A percentile compares a stretch with the other conserved stretches of the same genome.
Conservation (phyloP, 2,329 filamentous ascomycete species). For the Drechslerella stenobrocha region DNA sequence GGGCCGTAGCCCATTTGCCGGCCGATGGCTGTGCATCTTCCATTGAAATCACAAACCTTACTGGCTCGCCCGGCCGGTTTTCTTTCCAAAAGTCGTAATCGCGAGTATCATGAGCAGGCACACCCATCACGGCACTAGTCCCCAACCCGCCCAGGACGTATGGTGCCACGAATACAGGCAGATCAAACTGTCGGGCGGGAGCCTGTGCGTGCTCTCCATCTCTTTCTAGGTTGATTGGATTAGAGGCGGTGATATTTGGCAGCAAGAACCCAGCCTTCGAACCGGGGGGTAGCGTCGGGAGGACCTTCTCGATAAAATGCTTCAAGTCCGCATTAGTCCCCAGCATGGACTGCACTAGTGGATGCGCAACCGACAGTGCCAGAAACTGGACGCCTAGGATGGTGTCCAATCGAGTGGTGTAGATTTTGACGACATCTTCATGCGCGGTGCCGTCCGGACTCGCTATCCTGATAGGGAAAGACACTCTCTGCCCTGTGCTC, state of each 20-base stretch:
- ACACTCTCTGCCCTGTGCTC: constrained; percentile 75
- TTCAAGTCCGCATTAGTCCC: constrained; percentile 65
- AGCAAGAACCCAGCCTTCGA: constrained; percentile 58
- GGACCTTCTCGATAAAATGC: constrained; percentile 66
- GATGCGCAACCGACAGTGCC: constrained; percentile 73
- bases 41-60: constrained; percentile 65
- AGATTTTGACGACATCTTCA: constrained; percentile 66
- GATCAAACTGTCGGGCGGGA: constrained; percentile 59
- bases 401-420: constrained; percentile 83
- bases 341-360: constrained; percentile 67
- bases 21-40: constrained; percentile 52
- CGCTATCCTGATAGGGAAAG: constrained; percentile 59
- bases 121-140: constrained; percentile 87
- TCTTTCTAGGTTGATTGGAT: constrained; percentile 37
- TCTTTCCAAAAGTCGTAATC: constrained; percentile 79
- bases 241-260: constrained; percentile 24
- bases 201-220: constrained; percentile 24
- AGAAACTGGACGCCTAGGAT: constrained; percentile 85
- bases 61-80: constrained; percentile 64
- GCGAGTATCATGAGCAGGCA: constrained; percentile 78
- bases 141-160: constrained; percentile 86
- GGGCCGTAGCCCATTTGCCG: constrained; percentile 57
- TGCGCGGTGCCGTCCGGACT: constrained; percentile 49
- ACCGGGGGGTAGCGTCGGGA: constrained; percentile 61
- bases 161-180: constrained; percentile 79